Evolutionary conservation across 106 monocot species (phyloP).

Genomic region (Allium cepa): DNA sequence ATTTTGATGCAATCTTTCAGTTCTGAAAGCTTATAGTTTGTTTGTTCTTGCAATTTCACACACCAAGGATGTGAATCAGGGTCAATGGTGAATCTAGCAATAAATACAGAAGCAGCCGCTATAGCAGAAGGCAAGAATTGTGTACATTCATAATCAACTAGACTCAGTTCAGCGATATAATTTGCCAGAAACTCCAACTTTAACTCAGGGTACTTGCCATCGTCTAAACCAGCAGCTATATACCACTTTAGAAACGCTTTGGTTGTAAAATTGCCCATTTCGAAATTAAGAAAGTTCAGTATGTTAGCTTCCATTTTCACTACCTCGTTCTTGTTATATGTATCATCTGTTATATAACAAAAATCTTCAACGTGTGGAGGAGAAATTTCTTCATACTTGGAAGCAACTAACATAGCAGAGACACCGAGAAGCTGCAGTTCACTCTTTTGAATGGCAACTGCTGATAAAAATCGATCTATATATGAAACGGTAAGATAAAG

Average conservation of each 20-base stretch:
- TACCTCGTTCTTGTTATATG: conserved; percentile 52
- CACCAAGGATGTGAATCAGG: conserved; percentile 66
- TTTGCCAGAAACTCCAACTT: conserved; percentile 60
- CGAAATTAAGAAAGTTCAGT: conserved; percentile 43
- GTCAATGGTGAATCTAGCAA: conserved; percentile 81
- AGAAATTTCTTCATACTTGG: conserved; percentile 43
- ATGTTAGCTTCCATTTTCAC: conserved; percentile 71
- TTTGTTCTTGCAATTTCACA: conserved; percentile 6
- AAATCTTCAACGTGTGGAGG: conserved; percentile 45
- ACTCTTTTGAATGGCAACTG: conserved; percentile 7
- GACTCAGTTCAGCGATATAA: conserved; percentile 83
- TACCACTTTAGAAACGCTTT: conserved; percentile 74
- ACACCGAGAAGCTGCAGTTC: conserved; percentile 73
- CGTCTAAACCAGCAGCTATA: conserved; percentile 14
- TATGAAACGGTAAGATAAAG: not conserved
- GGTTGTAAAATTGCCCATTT: conserved; percentile 60
- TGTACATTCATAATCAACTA: conserved; percentile 68
- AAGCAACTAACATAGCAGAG: conserved; percentile 68
- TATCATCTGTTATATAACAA: conserved; percentile 51
- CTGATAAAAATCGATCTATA: not conserved
- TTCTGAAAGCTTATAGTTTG: conserved; percentile 35
- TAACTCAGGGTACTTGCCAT: conserved; percentile 15
- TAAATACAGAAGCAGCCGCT: conserved; percentile 80
- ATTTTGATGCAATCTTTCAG: conserved; percentile 37
- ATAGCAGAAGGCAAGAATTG: conserved; percentile 71